Conservation (phyloP, 176 grass and related monocot genomes). For the Lolium multiflorum region DNA sequence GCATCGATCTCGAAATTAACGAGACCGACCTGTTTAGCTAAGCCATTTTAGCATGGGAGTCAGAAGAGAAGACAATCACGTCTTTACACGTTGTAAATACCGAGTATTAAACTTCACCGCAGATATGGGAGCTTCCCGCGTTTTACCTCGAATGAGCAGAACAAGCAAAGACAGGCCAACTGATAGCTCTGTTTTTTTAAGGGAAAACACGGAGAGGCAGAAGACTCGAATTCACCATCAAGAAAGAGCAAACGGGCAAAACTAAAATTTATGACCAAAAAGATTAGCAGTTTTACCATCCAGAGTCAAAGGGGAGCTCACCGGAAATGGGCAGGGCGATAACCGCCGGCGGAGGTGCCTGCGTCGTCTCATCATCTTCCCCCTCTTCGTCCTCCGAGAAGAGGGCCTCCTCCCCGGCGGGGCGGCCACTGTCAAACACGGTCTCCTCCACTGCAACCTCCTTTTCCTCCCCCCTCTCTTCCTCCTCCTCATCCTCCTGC, state of each 20-base stretch:
- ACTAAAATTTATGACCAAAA: constrained; percentile 23
- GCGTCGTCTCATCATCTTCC: constrained; percentile 35
- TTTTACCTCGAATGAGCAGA: constrained; percentile 39
- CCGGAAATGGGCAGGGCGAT: constrained; percentile 61
- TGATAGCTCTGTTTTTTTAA: constrained; percentile 6
- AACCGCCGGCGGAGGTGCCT: constrained; percentile 19
- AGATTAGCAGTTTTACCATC: constrained; percentile 19
- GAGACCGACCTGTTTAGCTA: neutral
- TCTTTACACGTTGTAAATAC: neutral
- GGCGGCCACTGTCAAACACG: constrained; percentile 59
- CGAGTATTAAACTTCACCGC: neutral
- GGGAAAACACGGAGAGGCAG: neutral
- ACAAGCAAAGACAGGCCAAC: neutral
- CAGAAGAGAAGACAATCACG: neutral
- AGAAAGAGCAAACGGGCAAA: constrained; percentile 20
- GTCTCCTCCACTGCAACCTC: constrained; percentile 34
- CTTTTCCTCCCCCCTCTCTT: constrained; percentile 21
- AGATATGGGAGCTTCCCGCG: constrained; percentile 5
- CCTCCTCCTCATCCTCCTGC: constrained; percentile 31
- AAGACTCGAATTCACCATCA: constrained; percentile 15
- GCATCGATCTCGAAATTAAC: constrained; percentile 9
- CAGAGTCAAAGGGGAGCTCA: constrained; percentile 51
- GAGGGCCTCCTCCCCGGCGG: constrained; percentile 52
- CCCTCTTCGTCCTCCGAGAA: constrained; percentile 59
- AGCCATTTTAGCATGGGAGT: neutral